Evolutionary conservation across 176 grass and related monocot species (phyloP), one percentile per base, ranked within the genome.

Genomic region (Cenchrus fungigraminus): DNA sequence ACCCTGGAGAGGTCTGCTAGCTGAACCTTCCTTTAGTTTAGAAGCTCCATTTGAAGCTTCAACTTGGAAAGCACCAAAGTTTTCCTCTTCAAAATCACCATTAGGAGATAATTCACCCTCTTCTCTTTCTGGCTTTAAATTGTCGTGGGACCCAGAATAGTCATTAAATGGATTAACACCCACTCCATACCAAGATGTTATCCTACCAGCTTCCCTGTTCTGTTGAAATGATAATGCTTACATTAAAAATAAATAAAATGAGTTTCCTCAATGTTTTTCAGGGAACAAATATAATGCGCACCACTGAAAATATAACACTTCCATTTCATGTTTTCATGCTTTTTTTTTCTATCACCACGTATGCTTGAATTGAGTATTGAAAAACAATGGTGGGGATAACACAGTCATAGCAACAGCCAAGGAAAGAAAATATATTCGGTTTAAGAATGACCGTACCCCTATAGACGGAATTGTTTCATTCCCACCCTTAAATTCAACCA

Each of bases 31-130:
- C 71, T 92, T 95, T 14, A 66, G 12, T 79, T 92, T 90, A 88
- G 93, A 68, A 11, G 54, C 73, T 12, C 71, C 82, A 82, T 89
- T n/a, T 62, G 20, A 62, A 62, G 59, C 59, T 62, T 62, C 59
- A 62, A 11, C 90, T 84, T 94, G 87, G n/a, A 94, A 92, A 78
- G 84, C 83, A 37, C 91, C 90, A 86, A 97, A 96, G 79, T 87
- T 91, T 47, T 94, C 94, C 84, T 98, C 97, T 78, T 99, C 97
- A 89, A 94, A 94, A 77, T 99, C 97, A 22, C 90, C 97, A 66
- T 91, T 99, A 57, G 97, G 97, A 1, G 97, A 99, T 82, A 99
- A 89, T 91, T 99, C 97, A 70, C 97, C 97, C 83, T 99, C 97
- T 78, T 99, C 97, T 89, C 97, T 92, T 92, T 99, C 97, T 81